Evolutionary conservation across 345 rosid species (phyloP).

Genomic region (Pistacia vera): DNA sequence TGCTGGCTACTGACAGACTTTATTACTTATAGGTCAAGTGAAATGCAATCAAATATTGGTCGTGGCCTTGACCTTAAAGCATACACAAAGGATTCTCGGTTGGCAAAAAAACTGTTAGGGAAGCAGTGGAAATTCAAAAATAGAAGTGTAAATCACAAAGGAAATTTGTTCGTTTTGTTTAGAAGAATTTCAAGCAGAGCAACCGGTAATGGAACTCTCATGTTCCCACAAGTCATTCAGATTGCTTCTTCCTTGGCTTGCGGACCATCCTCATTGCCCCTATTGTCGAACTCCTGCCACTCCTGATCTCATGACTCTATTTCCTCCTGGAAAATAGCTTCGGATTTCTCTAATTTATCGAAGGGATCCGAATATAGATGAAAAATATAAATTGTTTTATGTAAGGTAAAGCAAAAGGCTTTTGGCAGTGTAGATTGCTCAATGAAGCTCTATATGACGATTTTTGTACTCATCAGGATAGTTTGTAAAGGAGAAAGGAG

Average conservation of each 20-base stretch:
- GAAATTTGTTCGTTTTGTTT: constrained; percentile 24
- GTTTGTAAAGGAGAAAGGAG: not conserved
- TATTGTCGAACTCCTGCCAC: constrained; percentile 13
- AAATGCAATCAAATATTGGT: not conserved
- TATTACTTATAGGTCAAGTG: not conserved
- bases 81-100: not conserved
- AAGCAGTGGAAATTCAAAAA: constrained; percentile 14
- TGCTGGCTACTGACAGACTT: not conserved
- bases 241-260: constrained; percentile 34
- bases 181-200: constrained; percentile 13
- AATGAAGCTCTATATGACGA: no score
- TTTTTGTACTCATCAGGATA: no score
- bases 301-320: not conserved
- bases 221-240: constrained; percentile 31
- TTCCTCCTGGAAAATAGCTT: not conserved
- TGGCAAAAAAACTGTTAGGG: constrained; percentile 7
- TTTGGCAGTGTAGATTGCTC: no score
- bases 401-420: no score
- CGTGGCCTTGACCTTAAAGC: not conserved
- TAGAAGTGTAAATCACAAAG: not conserved
- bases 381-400: no score
- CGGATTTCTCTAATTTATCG: not conserved
- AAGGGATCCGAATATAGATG: not conserved
- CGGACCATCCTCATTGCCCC: constrained; percentile 26
- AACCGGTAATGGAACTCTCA: constrained; percentile 17